Conservation (phyloP, 2,329 filamentous ascomycete genomes). For the Intubia oerlemansii region DNA sequence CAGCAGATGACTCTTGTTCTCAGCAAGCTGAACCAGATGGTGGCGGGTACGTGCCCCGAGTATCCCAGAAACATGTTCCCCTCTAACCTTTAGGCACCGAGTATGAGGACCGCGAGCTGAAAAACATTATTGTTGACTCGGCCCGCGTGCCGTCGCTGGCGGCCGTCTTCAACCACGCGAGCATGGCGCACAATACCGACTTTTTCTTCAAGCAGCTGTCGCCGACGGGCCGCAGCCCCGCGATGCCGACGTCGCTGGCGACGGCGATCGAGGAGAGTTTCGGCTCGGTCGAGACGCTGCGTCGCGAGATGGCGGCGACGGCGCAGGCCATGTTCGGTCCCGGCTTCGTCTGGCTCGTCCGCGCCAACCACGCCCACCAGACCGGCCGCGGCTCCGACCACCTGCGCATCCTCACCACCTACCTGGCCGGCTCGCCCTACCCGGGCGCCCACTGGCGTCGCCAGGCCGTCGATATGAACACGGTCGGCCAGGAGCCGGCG, state of each 20-base stretch:
- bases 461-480: constrained; percentile 50
- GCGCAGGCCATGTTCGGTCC: constrained; percentile 88
- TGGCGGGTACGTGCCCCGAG: constrained; percentile 51
- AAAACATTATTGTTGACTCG: constrained; percentile 50
- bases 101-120: constrained; percentile 31
- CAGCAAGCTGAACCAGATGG: constrained; percentile 54
- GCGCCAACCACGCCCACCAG: constrained; percentile 12
- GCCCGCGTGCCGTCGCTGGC: constrained; percentile 63
- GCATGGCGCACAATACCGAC: constrained; percentile 82
- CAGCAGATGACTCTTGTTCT: constrained; percentile 60
- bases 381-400: constrained; percentile 8
- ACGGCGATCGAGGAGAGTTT: constrained; percentile 47
- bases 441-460: constrained; percentile 64
- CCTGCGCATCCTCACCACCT: constrained; percentile 62
- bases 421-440: constrained; percentile 79
- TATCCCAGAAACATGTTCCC: too few relatives aligned
- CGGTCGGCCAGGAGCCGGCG: constrained; percentile 19
- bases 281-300: constrained; percentile 64
- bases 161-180: constrained; percentile 83
- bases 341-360: constrained; percentile 90
- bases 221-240: not conserved
- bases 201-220: constrained; percentile 52
- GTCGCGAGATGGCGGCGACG: constrained; percentile 56
- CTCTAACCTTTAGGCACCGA: constrained; percentile 32
- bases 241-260: constrained; percentile 34